Evolutionary conservation across 1,284 basidiomycete genomes (phyloP).

Genomic region (Volvariella volvacea): DNA sequence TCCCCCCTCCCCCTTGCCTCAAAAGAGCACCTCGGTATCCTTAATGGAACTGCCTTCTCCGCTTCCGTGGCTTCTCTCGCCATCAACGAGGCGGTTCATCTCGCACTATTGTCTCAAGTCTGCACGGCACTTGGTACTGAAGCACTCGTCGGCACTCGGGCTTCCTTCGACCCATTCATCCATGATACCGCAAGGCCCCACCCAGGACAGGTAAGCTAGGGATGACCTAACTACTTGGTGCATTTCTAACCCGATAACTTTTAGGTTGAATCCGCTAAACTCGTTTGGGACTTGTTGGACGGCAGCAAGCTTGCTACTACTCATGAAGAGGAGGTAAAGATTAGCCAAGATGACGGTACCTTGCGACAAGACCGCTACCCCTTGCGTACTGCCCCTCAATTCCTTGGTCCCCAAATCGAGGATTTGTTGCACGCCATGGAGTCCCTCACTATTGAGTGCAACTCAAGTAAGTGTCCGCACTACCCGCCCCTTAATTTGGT

Average conservation of each 20-base stretch:
- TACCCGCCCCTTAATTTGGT: conserved; percentile 4
- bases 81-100: conserved; percentile 66
- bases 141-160: conserved; percentile 67
- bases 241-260: conserved; percentile 4
- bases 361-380: conserved; percentile 77
- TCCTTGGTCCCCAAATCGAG: conserved; percentile 79
- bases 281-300: conserved; percentile 65
- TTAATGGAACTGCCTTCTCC: conserved; percentile 84
- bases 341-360: conserved; percentile 47
- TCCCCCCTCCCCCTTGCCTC: conserved; percentile 65
- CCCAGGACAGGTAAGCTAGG: conserved; percentile 60
- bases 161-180: conserved; percentile 78
- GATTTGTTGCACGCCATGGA: conserved; percentile 62
- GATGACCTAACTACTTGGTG: neutral
- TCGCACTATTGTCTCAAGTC: conserved; percentile 68
- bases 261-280: conserved; percentile 63
- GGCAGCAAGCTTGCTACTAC: conserved; percentile 65
- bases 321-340: conserved; percentile 53
- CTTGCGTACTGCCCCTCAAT: conserved; percentile 73
- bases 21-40: conserved; percentile 76
- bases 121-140: conserved; percentile 83
- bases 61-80: conserved; percentile 56
- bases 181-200: conserved; percentile 77
- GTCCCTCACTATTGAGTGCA: conserved; percentile 72
- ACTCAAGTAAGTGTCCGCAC: conserved; percentile 57